Evolutionary conservation across 1,139 yeast species (phyloP), one percentile per base, ranked within the genome.

Genomic region (Neolecta irregularis): DNA sequence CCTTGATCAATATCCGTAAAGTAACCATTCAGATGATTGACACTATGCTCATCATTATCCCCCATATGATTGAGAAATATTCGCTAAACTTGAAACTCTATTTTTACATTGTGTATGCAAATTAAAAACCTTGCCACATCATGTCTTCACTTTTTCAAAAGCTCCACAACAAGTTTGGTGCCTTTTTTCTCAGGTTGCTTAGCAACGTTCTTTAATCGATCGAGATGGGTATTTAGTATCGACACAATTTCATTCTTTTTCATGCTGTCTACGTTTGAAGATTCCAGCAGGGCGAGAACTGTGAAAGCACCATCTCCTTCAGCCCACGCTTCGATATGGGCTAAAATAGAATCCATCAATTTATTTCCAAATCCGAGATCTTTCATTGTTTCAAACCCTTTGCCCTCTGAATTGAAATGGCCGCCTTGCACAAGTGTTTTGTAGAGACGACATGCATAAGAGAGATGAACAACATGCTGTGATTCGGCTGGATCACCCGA

Each of bases 301-400:
- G 80, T 81, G 52, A 88, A 85, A 3, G 93, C 74, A 24, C 91
- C 79, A 38, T 62, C 63, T 44, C 81, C 79, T 33, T 69, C 58
- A 32, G 76, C 68, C 96, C 96, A 85, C 39, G 62, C 65, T 29
- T 58, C 59, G 29, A 79, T 57, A 37, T 65, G 60, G 24, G 59
- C 61, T 36, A 58, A 58, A 19, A 68, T 63, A 16, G 67, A 62
- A 26, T 61, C 61, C 18, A 54, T 57, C 43, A 72, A 57, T 26
- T 67, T 48, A 39, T 68, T 69, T 36, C 72, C 70, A 40, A 71
- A 67, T 5, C 85, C 81, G 53, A 77, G 67, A n/a, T 57, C 54
- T 23, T 44, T 92, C 15, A 65, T 52, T 34, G 62, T 64, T 24
- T 58, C 67, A 23, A 70, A 55, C 35, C 56, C 57, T 48, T 66